phyloP scores from a whole-genome alignment of 179 eudicot genomes.

The Corrigiola litoralis region DNA sequence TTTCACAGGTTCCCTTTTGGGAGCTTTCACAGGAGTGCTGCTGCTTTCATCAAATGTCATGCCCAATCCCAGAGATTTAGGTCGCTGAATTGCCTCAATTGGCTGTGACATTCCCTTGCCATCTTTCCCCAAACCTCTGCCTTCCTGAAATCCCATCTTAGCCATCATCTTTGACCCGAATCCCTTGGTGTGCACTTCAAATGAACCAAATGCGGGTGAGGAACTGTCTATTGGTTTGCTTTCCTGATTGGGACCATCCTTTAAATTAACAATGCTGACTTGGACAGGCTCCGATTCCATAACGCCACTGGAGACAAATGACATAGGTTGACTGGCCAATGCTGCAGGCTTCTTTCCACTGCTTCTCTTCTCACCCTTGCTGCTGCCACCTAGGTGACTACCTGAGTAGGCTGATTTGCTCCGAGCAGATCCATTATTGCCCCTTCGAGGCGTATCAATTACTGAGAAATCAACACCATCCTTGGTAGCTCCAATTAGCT shows the following conservation, averaged over 20 bases:
- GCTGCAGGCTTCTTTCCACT: conserved; percentile 35
- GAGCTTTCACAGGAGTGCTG: conserved; percentile 15
- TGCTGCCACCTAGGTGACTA: conserved; percentile 22
- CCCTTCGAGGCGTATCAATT: conserved; percentile 28
- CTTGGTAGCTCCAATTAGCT: conserved; percentile 59
- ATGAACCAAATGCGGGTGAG: conserved; percentile 52
- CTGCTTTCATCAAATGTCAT: conserved; percentile 48
- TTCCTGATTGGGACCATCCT: conserved; percentile 23
- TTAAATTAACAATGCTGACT: conserved; percentile 16
- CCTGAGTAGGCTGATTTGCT: conserved; percentile 28
- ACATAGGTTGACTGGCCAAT: conserved; percentile 65
- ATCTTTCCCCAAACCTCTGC: conserved; percentile 79
- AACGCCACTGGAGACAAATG: conserved; percentile 77
- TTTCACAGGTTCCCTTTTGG: neutral
- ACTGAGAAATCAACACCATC: conserved; percentile 59
- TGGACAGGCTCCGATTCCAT: conserved; percentile 48
- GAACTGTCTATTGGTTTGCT: conserved; percentile 21
- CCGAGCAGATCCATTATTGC: conserved; percentile 22
- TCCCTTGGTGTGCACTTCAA: conserved; percentile 91
- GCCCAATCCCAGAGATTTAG: conserved; percentile 92
- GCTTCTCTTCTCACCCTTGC: conserved; percentile 35
- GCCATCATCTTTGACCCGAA: conserved; percentile 99
- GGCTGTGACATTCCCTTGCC: conserved; percentile 78
- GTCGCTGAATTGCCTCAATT: conserved; percentile 71
- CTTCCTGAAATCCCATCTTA: conserved; percentile 89